These are phyloP conservation scores for Chalaropsis thielavioides DNA, from an alignment of 2,329 filamentous ascomycete genomes.

Conservation along the genomic window DNA sequence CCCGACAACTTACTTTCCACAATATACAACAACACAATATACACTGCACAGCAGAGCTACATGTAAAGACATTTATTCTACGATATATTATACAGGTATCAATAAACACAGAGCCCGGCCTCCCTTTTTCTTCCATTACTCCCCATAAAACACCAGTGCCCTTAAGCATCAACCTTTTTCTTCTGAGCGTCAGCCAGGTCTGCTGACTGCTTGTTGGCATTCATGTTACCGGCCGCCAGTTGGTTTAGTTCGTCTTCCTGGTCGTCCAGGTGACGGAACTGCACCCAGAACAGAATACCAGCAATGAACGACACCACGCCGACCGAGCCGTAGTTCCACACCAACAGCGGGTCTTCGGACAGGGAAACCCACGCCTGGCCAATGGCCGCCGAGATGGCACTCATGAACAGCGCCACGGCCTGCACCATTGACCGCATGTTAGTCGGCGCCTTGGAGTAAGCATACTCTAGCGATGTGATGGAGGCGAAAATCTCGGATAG, in stretches of 20 bases:
- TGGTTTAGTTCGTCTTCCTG: constrained; percentile 55
- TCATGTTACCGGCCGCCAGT: constrained; percentile 28
- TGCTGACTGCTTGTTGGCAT: constrained; percentile 18
- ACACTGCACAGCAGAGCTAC: background rate
- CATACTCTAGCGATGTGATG: constrained; percentile 53
- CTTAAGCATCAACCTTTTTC: background rate
- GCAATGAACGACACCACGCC: constrained; percentile 50
- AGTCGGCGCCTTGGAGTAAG: constrained; percentile 59
- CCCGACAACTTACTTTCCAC: background rate
- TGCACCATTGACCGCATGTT: constrained; percentile 65
- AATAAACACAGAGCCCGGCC: background rate
- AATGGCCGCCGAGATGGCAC: constrained; percentile 51
- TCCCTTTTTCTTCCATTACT: background rate
- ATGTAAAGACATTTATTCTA: background rate
- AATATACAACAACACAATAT: background rate
- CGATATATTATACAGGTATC: background rate
- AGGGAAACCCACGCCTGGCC: constrained; percentile 41
- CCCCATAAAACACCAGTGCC: background rate
- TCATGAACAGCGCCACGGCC: constrained; percentile 53
- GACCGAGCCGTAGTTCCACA: constrained; percentile 59
- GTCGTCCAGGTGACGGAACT: constrained; percentile 45
- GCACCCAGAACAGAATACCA: constrained; percentile 55
- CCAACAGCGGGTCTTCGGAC: constrained; percentile 46
- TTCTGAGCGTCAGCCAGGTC: background rate
- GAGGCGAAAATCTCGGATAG: constrained; percentile 36